Conservation (phyloP, 1,284 basidiomycete genomes). For the Pseudozyma thailandica region DNA sequence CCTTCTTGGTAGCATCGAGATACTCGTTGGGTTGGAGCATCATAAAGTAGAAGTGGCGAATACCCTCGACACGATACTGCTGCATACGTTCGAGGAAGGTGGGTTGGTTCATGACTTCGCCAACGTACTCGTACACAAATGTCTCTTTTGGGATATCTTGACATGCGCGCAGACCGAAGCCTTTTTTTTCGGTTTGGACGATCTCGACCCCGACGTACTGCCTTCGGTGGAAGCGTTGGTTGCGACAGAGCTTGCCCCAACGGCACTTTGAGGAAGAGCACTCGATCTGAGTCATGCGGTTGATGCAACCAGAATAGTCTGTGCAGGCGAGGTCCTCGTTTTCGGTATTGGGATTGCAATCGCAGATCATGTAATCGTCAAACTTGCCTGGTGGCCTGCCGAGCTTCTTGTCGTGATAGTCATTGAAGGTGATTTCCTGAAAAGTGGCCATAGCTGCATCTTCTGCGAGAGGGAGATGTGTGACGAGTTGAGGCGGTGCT, state of each 20-base stretch:
- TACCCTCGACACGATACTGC: constrained; percentile 90
- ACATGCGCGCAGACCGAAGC: constrained; percentile 86
- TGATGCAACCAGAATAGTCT: constrained; percentile 92
- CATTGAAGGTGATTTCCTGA: constrained; percentile 78
- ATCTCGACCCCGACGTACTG: constrained; percentile 90
- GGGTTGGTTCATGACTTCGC: constrained; percentile 89
- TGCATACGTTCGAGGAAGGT: constrained; percentile 94
- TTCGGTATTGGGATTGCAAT: constrained; percentile 50
- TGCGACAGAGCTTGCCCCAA: constrained; percentile 83
- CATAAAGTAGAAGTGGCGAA: constrained; percentile 99
- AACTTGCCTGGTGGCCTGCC: constrained; percentile 86
- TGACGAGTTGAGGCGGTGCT: constrained; percentile 51
- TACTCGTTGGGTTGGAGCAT: constrained; percentile 99
- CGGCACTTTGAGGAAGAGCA: constrained; percentile 88
- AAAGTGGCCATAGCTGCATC: constrained; percentile 78
- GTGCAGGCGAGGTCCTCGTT: constrained; percentile 76
- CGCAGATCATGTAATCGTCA: constrained; percentile 71
- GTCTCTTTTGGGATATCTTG: constrained; percentile 77
- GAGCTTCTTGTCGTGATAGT: constrained; percentile 86
- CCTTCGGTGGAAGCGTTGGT: constrained; percentile 85
- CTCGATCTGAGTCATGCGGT: constrained; percentile 95
- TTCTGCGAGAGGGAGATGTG: constrained; percentile 54
- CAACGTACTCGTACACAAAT: constrained; percentile 98
- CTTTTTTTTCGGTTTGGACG: constrained; percentile 93
- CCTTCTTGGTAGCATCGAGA: constrained; percentile 97